A percentile compares a stretch with the other conserved stretches of the same genome.
Conservation (phyloP, 768 basidiomycete genomes). For the Suillus occidentalis region DNA sequence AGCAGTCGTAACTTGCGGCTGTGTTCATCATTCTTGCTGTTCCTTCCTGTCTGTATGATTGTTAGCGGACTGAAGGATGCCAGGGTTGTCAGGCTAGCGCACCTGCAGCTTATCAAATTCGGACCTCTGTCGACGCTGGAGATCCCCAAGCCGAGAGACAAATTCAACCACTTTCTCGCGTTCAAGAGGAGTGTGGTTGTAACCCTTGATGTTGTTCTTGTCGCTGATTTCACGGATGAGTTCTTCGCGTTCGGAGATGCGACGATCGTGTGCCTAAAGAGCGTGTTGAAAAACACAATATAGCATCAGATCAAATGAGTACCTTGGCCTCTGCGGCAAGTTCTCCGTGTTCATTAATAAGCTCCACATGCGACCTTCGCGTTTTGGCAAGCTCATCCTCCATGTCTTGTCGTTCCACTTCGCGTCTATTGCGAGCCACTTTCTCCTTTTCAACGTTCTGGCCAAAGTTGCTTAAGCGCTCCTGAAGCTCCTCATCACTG, state of each 20-base stretch:
- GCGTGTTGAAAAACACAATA: neutral
- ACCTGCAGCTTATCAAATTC: conserved; percentile 74
- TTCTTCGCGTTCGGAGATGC: conserved; percentile 68
- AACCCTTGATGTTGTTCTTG: conserved; percentile 73
- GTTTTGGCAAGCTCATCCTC: conserved; percentile 57
- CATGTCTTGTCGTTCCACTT: conserved; percentile 55
- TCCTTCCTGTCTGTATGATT: conserved; percentile 45
- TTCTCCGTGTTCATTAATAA: conserved; percentile 63
- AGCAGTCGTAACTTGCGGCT: conserved; percentile 57
- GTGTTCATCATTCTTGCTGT: conserved; percentile 62
- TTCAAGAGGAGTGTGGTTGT: conserved; percentile 66
- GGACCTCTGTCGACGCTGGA: conserved; percentile 59
- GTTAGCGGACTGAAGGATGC: neutral
- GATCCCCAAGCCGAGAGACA: conserved; percentile 58
- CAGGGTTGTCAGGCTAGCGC: conserved; percentile 4
- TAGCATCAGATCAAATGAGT: neutral
- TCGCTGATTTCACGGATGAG: conserved; percentile 69
- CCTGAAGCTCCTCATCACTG: conserved; percentile 68
- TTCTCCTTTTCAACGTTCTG: conserved; percentile 53
- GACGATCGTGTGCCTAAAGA: conserved; percentile 68
- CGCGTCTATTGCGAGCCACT: conserved; percentile 46
- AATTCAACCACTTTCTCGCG: conserved; percentile 75
- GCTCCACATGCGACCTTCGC: conserved; percentile 53
- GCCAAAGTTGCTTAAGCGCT: conserved; percentile 58
- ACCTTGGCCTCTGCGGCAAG: conserved; percentile 77